phyloP scores from a whole-genome alignment of 2,329 filamentous ascomycete genomes.

The Onygena corvina region DNA sequence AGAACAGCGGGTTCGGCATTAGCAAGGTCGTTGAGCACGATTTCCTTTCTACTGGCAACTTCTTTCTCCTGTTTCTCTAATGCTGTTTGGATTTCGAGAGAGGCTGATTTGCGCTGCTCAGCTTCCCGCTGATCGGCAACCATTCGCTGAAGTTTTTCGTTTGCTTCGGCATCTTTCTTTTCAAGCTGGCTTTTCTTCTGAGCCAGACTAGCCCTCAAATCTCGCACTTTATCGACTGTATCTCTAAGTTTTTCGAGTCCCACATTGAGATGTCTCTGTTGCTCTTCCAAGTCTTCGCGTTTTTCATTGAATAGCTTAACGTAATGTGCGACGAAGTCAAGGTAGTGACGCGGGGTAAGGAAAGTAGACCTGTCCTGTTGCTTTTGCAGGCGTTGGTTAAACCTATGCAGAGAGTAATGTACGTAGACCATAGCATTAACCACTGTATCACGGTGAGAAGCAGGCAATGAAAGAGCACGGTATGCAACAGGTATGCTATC shows the following conservation, averaged over 20 bases:
- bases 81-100: conserved; percentile 74
- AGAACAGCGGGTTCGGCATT: conserved; percentile 85
- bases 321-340: conserved; percentile 97
- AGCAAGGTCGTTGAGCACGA: conserved; percentile 77
- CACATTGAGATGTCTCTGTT: conserved; percentile 95
- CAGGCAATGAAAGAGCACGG: conserved; percentile 68
- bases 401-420: conserved; percentile 82
- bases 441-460: conserved; percentile 79
- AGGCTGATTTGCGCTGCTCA: conserved; percentile 77
- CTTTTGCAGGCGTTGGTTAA: conserved; percentile 77
- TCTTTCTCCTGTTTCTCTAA: conserved; percentile 82
- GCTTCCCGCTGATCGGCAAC: conserved; percentile 90
- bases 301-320: conserved; percentile 97
- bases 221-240: conserved; percentile 92
- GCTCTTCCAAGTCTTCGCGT: conserved; percentile 93
- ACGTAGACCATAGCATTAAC: conserved; percentile 99
- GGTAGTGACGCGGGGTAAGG: conserved; percentile 89
- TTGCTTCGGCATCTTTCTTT: conserved; percentile 86
- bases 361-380: conserved; percentile 89
- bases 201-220: conserved; percentile 77
- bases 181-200: conserved; percentile 91
- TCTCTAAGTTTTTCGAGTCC: conserved; percentile 94
- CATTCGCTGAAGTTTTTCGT: conserved; percentile 96
- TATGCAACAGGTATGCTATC: conserved; percentile 91
- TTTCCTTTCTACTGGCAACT: conserved; percentile 67